Percentiles rank a stretch among this genome's conserved stretches.
Conservation (phyloP, 2,329 filamentous ascomycete species). For the Monosporascus sp. region DNA sequence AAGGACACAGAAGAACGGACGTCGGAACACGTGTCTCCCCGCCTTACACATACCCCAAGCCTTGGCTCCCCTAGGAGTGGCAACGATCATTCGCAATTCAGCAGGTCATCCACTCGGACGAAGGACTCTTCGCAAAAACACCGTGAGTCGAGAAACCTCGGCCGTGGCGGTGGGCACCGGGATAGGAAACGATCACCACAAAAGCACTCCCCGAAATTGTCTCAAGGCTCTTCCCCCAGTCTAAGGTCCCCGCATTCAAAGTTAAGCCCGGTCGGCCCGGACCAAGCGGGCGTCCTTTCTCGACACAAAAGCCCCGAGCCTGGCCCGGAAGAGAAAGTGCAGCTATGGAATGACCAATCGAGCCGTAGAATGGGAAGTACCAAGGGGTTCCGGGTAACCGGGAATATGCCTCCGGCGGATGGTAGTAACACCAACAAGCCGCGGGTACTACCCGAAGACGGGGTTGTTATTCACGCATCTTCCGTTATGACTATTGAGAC, state of each 20-base stretch:
- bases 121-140: background rate
- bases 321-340: background rate
- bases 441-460: background rate
- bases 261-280: background rate
- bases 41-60: background rate
- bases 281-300: background rate
- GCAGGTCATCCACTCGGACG: background rate
- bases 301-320: background rate
- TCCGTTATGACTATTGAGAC: slow-evolving; percentile 1
- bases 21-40: background rate
- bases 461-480: background rate
- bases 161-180: background rate
- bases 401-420: background rate
- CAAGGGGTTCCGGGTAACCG: background rate
- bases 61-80: background rate
- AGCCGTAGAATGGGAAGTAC: background rate
- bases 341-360: background rate
- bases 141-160: background rate
- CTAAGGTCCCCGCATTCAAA: background rate
- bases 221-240: background rate
- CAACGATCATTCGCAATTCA: background rate
- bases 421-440: background rate
- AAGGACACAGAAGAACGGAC: background rate
- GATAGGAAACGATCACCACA: background rate
- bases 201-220: background rate